Conservation (phyloP, 208 protist genomes). For the Porcisia deanei region DNA sequence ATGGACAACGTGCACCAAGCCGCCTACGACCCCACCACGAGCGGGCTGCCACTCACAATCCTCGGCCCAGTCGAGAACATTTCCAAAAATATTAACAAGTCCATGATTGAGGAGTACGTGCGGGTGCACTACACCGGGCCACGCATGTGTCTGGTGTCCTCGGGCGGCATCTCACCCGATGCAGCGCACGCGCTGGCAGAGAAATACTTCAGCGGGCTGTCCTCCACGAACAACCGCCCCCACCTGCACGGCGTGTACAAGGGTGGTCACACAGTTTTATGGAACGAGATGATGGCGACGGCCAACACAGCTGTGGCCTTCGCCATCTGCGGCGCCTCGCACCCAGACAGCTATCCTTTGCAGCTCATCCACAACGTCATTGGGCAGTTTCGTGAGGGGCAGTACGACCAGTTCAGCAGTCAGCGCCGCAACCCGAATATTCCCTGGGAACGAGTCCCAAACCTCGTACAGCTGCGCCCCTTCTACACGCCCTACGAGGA, state of each 20-base stretch:
- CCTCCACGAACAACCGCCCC: constrained; percentile 64
- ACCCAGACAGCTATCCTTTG: constrained; percentile 93
- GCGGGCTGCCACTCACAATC: constrained; percentile 96
- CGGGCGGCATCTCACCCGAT: constrained; percentile 95
- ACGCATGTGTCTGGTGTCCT: constrained; percentile 96
- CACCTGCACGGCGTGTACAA: constrained; percentile 57
- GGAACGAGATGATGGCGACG: constrained; percentile 79
- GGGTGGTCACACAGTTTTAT: constrained; percentile 72
- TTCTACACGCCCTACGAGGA: constrained; percentile 94
- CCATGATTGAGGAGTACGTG: constrained; percentile 93
- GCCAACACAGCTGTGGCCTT: constrained; percentile 85
- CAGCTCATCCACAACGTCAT: constrained; percentile 94
- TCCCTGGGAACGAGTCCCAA: constrained; percentile 63
- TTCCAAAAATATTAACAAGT: constrained; percentile 79
- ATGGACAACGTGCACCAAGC: constrained; percentile 97
- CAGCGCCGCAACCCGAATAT: constrained; percentile 75
- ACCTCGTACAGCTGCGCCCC: constrained; percentile 76
- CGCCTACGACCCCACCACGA: constrained; percentile 91
- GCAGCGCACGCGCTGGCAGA: constrained; percentile 91
- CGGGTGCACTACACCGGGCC: constrained; percentile 96
- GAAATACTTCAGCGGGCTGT: constrained; percentile 88
- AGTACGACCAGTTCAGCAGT: constrained; percentile 67
- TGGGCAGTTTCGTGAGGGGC: constrained; percentile 90
- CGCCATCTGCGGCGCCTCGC: constrained; percentile 81
- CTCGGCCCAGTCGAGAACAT: constrained; percentile 98